These are phyloP conservation scores for Pseudocercospora fuligena DNA, from an alignment of 2,329 filamentous ascomycete genomes.

Conservation along the genomic window DNA sequence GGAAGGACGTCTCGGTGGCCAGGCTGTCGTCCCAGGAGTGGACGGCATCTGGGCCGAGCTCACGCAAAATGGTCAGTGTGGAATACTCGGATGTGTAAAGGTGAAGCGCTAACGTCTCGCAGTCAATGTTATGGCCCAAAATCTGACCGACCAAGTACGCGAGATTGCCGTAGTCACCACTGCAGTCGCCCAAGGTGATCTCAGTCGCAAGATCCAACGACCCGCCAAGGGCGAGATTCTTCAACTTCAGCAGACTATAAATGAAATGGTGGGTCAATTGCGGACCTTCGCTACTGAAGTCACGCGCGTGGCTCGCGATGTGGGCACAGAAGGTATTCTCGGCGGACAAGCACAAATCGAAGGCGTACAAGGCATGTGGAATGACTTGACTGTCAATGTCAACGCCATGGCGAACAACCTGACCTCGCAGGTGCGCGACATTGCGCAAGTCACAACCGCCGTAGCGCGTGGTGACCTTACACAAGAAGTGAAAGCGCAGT, in stretches of 20 bases:
- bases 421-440: slow-evolving; percentile 59
- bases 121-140: slow-evolving; percentile 99
- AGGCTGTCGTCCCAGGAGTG: slow-evolving; percentile 90
- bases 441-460: slow-evolving; percentile 58
- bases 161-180: slow-evolving; percentile 97
- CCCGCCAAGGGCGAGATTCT: slow-evolving; percentile 93
- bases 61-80: slow-evolving; percentile 62
- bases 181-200: slow-evolving; percentile 88
- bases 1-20: slow-evolving; percentile 89
- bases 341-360: slow-evolving; percentile 68
- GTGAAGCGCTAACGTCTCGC: slow-evolving; percentile 30
- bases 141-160: slow-evolving; percentile 94
- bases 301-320: slow-evolving; percentile 67
- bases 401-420: slow-evolving; percentile 61
- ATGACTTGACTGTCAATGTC: slow-evolving; percentile 63
- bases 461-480: slow-evolving; percentile 58
- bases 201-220: slow-evolving; percentile 94
- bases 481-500: slow-evolving; percentile 57
- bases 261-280: slow-evolving; percentile 70
- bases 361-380: slow-evolving; percentile 70
- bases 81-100: slow-evolving; percentile 4
- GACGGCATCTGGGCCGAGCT: slow-evolving; percentile 98
- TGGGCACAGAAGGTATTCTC: slow-evolving; percentile 67
- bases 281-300: slow-evolving; percentile 69
- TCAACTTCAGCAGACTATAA: slow-evolving; percentile 88